Evolutionary conservation across 2,329 filamentous ascomycete species (phyloP), one percentile per base, ranked within the genome.

Genomic region (Monosporascus sp.): DNA sequence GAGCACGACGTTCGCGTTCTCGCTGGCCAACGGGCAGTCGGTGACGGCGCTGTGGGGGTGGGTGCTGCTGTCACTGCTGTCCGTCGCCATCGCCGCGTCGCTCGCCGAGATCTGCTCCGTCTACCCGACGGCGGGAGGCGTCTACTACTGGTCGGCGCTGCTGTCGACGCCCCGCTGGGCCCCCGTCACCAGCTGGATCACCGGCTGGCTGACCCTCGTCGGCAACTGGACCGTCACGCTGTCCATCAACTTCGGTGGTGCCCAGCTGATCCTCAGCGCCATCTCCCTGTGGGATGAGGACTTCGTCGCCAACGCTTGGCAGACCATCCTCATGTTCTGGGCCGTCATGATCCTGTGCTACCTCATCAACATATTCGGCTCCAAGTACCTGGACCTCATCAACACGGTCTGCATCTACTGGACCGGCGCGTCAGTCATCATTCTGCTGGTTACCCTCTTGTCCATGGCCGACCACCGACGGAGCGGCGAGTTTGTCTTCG

Each of bases 321-420:
- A 89, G 70, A 89, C 85, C 0, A 80, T 89, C 3, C 72, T 89
- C 17, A 82, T 79, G 74, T 89, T 88, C 67, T 89, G 86, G 86
- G 85, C 81, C 1, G 82, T 88, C 20, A 87, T 87, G 80, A 58
- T 83, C 7, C 66, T 88, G 25, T 86, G 82, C 62, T 84, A 84
- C 60, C 57, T 76, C 8, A 75, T 88, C 49, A 89, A 89, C 64
- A 77, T 85, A 22, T 89, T 88, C 61, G 78, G 76, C 0, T 76
- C 82, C 5, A 80, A 76, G 50, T 64, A 74, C 51, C 70, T 89
- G 48, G 85, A 88, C 63, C 60, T 87, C 50, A 85, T 89, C 65
- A 89, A 89, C 65, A 88, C 87, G 61, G 68, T 88, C 47, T 89
- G 86, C 66, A 88, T 89, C 51, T 87, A 82, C 65, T 89, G 86